These are phyloP conservation scores for Takakia lepidozioides DNA, from an alignment of 225 moss, liverwort and hornwort species.

Conservation along the genomic window DNA sequence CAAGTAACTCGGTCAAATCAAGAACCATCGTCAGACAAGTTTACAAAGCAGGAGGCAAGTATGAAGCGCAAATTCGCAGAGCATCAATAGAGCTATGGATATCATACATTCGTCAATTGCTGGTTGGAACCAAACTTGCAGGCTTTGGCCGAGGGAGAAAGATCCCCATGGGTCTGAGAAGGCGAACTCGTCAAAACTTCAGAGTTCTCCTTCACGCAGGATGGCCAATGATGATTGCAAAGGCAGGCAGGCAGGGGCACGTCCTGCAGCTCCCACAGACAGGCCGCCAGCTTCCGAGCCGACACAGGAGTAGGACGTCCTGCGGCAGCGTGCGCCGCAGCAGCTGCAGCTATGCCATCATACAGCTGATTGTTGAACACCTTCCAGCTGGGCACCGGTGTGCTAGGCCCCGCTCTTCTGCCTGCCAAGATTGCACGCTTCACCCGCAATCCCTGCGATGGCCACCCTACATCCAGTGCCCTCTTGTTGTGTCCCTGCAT, in stretches of 20 bases:
- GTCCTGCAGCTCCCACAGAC: slow-evolving; percentile 94
- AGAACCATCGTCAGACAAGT: too few species aligned
- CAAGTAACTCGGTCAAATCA: too few species aligned
- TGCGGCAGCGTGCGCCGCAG: slow-evolving; percentile 69
- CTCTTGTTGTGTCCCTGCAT: slow-evolving; percentile 2
- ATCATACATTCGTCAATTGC: slow-evolving; percentile 40
- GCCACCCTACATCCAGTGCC: slow-evolving; percentile 51
- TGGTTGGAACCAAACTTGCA: slow-evolving; percentile 30
- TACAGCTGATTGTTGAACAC: slow-evolving; percentile 84
- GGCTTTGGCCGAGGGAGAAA: slow-evolving; percentile 37
- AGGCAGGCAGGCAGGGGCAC: slow-evolving; percentile 59
- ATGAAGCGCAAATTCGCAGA: too few species aligned
- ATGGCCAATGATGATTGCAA: slow-evolving; percentile 42
- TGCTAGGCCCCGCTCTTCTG: slow-evolving; percentile 74
- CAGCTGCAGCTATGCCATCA: slow-evolving; percentile 93
- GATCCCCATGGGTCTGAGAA: slow-evolving; percentile 57
- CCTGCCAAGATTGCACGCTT: slow-evolving; percentile 67
- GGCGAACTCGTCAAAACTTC: slow-evolving; percentile 72
- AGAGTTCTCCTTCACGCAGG: slow-evolving; percentile 38
- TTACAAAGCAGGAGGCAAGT: too few species aligned
- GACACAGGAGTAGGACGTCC: slow-evolving; percentile 65
- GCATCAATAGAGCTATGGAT: too few species aligned
- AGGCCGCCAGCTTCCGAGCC: slow-evolving; percentile 91
- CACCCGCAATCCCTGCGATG: slow-evolving; percentile 63
- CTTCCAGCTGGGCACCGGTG: slow-evolving; percentile 97